Base-by-base conservation (phyloP, 768 basidiomycete species). In the Phanerochaete sordida region DNA sequence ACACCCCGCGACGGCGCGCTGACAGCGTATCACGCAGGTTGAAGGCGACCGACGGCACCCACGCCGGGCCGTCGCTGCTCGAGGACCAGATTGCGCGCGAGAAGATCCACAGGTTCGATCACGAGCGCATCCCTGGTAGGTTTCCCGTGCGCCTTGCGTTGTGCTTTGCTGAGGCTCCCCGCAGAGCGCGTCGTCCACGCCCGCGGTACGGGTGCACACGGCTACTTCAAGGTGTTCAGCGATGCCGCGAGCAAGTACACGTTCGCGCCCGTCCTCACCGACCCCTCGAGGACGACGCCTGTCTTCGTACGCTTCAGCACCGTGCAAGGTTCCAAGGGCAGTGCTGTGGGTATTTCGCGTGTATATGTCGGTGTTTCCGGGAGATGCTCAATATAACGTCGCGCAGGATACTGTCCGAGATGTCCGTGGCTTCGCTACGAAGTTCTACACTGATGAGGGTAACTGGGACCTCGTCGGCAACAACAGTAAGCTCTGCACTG, bases 401-500 rank as follows among this genome's bases (percentile, higher is more conserved):
- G 15, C 57, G 15, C 53, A 86, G 81, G 85, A 88, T 63, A 88
- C 86, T 26, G 88, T 90, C 44, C 84, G 92, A 43, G 93, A 95
- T 67, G 91, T 93, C 24, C 84, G 93, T 61, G 93, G 93, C 0
- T 95, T 95, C 68, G 93, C 94, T 0, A 75, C 81, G 55, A 87
- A 93, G 67, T 85, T 94, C 65, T 94, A 93, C 71, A 92, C 93
- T 0, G 70, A 85, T 1, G 89, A 94, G 71, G 92, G 92, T 3
- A 93, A 91, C 64, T 90, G 88, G 88, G 93, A 95, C 67, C 74
- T 95, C 33, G 92, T 93, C 35, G 90, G 85, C n/a, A 91, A 92
- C 66, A 79, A 92, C 64, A 86, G 61, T 62, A 24, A 30, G 61
- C 53, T 13, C 21, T 45, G 8, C 24, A 46, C 8, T 50, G 7